Conservation (phyloP, 2,329 filamentous ascomycete species). For the Arthroderma sp. region DNA sequence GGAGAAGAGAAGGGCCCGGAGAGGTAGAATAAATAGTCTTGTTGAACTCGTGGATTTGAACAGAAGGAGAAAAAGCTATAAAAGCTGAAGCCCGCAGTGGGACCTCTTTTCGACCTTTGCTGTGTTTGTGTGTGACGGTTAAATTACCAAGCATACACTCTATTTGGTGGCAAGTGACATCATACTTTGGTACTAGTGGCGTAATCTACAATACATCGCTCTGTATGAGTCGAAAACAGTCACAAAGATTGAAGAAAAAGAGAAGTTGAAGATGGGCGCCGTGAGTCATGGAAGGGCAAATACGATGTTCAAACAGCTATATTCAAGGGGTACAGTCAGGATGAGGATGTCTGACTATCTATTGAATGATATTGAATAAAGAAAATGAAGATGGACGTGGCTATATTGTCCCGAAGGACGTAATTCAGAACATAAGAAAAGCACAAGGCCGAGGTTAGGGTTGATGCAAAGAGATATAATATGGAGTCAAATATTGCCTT, state of each 20-base stretch:
- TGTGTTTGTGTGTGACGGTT: constrained; percentile 1
- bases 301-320: too few species aligned
- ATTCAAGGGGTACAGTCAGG: too few species aligned
- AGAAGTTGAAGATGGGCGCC: background rate
- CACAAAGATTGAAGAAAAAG: background rate
- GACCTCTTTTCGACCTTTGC: background rate
- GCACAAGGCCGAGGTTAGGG: too few species aligned
- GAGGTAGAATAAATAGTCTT: background rate
- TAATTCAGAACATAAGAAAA: too few species aligned
- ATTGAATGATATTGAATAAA: too few species aligned
- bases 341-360: too few species aligned
- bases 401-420: too few species aligned
- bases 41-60: background rate
- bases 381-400: too few species aligned
- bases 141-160: background rate
- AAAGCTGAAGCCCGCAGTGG: background rate
- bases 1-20: background rate
- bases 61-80: background rate
- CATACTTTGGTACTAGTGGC: background rate
- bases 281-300: background rate
- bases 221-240: background rate
- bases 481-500: too few species aligned
- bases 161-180: constrained; percentile 1
- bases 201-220: background rate
- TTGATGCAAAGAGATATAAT: too few species aligned